Percentiles rank a stretch among this genome's conserved stretches.
Evolutionary conservation across 179 eudicot species (phyloP).

Genomic region (Spinacia oleracea): DNA sequence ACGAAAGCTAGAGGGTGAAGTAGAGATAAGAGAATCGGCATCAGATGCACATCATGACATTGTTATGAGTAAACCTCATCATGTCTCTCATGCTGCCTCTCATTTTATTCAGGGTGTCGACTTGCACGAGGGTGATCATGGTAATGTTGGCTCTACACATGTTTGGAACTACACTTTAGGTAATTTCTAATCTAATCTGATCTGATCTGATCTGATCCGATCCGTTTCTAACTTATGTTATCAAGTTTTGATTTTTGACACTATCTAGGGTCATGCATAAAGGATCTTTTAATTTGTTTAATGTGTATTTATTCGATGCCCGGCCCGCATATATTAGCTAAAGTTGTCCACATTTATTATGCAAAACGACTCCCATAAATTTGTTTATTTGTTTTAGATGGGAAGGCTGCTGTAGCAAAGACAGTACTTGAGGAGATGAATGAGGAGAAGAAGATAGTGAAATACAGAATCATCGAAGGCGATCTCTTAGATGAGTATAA

Average conservation of each 20-base stretch:
- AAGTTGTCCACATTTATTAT: too few species aligned
- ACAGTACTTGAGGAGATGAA: conserved; percentile 19
- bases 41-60: conserved; percentile 19
- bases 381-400: conserved; percentile 23
- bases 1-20: conserved; percentile 22
- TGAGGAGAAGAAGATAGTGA: conserved; percentile 23
- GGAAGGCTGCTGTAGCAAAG: conserved; percentile 18
- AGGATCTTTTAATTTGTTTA: too few species aligned
- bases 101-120: conserved; percentile 23
- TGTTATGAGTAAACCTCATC: conserved; percentile 12
- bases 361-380: too few species aligned
- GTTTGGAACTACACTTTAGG: conserved; percentile 24
- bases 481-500: conserved; percentile 15
- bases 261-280: too few species aligned
- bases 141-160: conserved; percentile 15
- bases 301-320: too few species aligned
- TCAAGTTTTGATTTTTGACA: too few species aligned
- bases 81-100: conserved; percentile 2
- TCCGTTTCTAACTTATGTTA: too few species aligned
- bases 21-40: conserved; percentile 8
- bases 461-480: conserved; percentile 19
- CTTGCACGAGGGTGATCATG: conserved; percentile 20
- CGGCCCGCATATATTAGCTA: too few species aligned
- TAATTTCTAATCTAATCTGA: background rate
- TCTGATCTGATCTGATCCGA: too few species aligned